Evolutionary conservation across 169 alveolate species (phyloP).

Genomic region (Cyclospora cayetanensis): DNA sequence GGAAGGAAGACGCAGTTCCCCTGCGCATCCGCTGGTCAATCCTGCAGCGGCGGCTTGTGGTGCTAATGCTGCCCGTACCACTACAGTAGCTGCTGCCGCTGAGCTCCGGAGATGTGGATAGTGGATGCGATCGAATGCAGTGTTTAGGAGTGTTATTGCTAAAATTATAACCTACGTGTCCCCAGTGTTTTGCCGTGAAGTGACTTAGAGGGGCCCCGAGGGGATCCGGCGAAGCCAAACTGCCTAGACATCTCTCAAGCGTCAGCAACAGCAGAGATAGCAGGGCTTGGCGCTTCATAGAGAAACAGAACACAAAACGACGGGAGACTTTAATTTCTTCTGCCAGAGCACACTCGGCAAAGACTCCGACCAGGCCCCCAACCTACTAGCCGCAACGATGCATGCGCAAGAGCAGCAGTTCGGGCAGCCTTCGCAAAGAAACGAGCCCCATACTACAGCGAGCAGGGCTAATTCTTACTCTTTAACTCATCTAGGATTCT

Average conservation of each 20-base stretch:
- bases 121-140: neutral
- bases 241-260: neutral
- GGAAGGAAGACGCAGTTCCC: neutral
- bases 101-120: neutral
- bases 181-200: neutral
- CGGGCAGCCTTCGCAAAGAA: too few relatives aligned
- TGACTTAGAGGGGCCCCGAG: neutral
- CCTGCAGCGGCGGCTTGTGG: neutral
- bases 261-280: neutral
- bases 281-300: neutral
- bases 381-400: too few relatives aligned
- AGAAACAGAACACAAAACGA: neutral
- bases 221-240: neutral
- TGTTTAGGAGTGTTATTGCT: neutral
- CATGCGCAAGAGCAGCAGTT: too few relatives aligned
- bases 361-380: too few relatives aligned
- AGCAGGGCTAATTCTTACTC: too few relatives aligned
- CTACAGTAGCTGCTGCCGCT: neutral
- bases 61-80: neutral
- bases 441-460: too few relatives aligned
- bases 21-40: neutral
- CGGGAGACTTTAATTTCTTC: too few relatives aligned
- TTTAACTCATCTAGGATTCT: neutral
- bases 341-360: too few relatives aligned
- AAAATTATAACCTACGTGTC: neutral